Evolutionary conservation across 495 filamentous ascomycete species (phyloP).

Genomic region (Talaromyces nanjingensis): DNA sequence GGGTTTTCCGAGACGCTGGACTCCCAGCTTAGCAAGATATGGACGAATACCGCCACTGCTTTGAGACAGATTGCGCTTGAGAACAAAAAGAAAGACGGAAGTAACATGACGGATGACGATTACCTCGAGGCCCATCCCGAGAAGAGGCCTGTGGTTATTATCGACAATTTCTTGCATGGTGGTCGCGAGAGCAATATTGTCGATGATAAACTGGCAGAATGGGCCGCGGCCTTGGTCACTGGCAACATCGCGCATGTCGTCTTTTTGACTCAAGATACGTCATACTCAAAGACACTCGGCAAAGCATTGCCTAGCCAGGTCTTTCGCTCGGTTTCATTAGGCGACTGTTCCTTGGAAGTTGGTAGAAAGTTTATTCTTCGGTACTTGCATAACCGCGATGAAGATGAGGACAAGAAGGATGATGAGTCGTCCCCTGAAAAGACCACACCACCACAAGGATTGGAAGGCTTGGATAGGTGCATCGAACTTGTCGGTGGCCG

Average conservation of each 20-base stretch:
- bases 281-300: conserved; percentile 80
- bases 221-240: conserved; percentile 80
- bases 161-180: conserved; percentile 91
- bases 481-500: conserved; percentile 81
- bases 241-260: conserved; percentile 94
- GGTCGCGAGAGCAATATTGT: conserved; percentile 64
- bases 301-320: conserved; percentile 87
- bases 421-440: conserved; percentile 20
- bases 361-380: conserved; percentile 86
- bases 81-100: conserved; percentile 59
- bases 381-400: conserved; percentile 55
- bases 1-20: conserved; percentile 95
- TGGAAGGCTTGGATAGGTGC: conserved; percentile 67
- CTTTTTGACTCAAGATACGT: conserved; percentile 89
- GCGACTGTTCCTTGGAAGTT: conserved; percentile 77
- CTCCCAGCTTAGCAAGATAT: conserved; percentile 84
- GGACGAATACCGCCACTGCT: conserved; percentile 76
- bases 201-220: conserved; percentile 87
- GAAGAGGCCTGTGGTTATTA: conserved; percentile 73
- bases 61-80: conserved; percentile 70
- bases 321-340: conserved; percentile 75
- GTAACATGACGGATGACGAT: conserved; percentile 70
- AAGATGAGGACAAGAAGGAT: conserved; percentile 27
- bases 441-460: conserved; percentile 26
- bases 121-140: conserved; percentile 91